phyloP scores from a whole-genome alignment of 2,329 filamentous ascomycete genomes.

The Trichophyton verrucosum region DNA sequence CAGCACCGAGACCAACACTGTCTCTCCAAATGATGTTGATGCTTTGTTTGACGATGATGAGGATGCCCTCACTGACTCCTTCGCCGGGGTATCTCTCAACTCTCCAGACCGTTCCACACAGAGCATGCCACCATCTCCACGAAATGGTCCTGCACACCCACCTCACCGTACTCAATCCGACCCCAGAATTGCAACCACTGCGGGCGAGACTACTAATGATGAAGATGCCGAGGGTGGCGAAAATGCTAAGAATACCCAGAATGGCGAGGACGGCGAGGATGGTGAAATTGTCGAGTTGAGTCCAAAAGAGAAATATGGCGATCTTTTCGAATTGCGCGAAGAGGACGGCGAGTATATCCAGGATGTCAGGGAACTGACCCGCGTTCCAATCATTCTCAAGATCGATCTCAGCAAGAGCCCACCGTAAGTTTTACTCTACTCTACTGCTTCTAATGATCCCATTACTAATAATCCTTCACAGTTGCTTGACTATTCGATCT shows the following conservation, averaged over 20 bases:
- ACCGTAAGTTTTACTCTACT: constrained; percentile 55
- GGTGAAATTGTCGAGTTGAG: too few relatives aligned
- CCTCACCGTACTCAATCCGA: constrained; percentile 87
- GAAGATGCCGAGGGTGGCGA: constrained; percentile 21
- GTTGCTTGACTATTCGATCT: constrained; percentile 40
- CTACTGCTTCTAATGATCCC: background rate
- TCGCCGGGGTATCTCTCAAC: constrained; percentile 77
- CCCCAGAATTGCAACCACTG: constrained; percentile 65
- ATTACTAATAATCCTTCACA: constrained; percentile 12
- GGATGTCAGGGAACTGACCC: constrained; percentile 94
- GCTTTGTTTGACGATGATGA: constrained; percentile 83
- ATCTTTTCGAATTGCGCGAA: constrained; percentile 77
- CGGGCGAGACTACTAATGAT: constrained; percentile 58
- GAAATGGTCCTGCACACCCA: constrained; percentile 54
- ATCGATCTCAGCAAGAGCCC: constrained; percentile 97
- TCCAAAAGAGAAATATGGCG: constrained; percentile 83
- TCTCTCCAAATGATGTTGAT: constrained; percentile 83
- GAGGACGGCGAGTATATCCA: constrained; percentile 94
- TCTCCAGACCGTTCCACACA: constrained; percentile 71
- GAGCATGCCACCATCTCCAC: constrained; percentile 86
- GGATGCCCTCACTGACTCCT: constrained; percentile 79
- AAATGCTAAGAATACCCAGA: constrained; percentile 50
- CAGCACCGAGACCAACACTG: constrained; percentile 88
- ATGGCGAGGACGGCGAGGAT: too few relatives aligned
- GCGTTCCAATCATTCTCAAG: constrained; percentile 95